phyloP scores from a whole-genome alignment of 2,329 filamentous ascomycete species.

The Aspergillus fischeri region DNA sequence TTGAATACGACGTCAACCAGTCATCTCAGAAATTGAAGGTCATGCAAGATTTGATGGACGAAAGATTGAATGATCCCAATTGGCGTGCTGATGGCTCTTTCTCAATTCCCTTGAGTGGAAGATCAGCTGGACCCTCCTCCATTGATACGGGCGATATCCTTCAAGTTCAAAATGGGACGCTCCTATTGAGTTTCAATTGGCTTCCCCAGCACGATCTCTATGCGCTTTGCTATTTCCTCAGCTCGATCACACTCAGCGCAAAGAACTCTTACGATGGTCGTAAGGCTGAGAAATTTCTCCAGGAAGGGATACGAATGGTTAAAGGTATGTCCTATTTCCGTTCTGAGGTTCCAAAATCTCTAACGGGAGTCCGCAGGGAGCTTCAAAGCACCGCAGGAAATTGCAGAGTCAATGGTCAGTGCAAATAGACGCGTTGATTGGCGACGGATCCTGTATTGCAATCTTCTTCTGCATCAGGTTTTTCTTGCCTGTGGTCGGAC shows the following conservation, averaged over 20 bases:
- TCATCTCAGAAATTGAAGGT: conserved; percentile 51
- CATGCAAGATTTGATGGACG: conserved; percentile 53
- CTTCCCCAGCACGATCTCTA: conserved; percentile 58
- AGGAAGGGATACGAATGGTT: conserved; percentile 53
- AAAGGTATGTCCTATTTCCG: conserved; percentile 33
- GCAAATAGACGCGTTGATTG: conserved; percentile 59
- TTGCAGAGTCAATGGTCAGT: conserved; percentile 53
- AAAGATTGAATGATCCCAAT: conserved; percentile 40
- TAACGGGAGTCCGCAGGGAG: conserved; percentile 23
- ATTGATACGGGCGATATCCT: conserved; percentile 41
- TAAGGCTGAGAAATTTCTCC: conserved; percentile 54
- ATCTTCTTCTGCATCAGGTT: conserved; percentile 67
- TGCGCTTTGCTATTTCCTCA: conserved; percentile 56
- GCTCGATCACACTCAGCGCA: conserved; percentile 52
- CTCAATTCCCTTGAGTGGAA: conserved; percentile 43
- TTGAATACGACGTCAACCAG: conserved; percentile 51
- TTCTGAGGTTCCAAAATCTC: conserved; percentile 11
- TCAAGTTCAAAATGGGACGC: conserved; percentile 39
- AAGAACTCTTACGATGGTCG: conserved; percentile 53
- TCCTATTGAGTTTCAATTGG: conserved; percentile 56
- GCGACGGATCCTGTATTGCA: conserved; percentile 63
- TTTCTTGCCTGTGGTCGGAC: conserved; percentile 67
- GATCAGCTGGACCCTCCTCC: conserved; percentile 34
- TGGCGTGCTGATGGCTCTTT: conserved; percentile 48
- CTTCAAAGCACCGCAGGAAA: conserved; percentile 37